These are phyloP conservation scores for Ogataea thermomethanolica DNA, from an alignment of 805 yeast genomes.

Conservation along the genomic window DNA sequence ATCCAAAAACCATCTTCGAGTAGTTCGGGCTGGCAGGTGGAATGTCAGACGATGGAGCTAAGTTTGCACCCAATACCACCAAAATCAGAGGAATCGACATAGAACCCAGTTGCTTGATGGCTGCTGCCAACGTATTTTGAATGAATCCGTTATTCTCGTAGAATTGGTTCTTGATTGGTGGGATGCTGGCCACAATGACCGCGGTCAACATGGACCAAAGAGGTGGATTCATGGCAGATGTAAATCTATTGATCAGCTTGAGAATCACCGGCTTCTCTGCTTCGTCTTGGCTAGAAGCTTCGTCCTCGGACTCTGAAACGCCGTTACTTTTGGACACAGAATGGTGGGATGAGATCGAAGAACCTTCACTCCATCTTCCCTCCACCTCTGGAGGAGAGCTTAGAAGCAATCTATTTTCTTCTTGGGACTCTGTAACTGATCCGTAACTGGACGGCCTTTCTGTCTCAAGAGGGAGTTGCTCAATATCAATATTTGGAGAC, in stretches of 20 bases:
- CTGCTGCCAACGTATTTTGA: conserved; percentile 59
- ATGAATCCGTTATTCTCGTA: conserved; percentile 59
- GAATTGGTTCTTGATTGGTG: conserved; percentile 52
- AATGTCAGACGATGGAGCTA: conserved; percentile 63
- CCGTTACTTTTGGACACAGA: conserved; percentile 13
- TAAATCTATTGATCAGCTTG: conserved; percentile 12
- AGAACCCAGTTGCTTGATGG: conserved; percentile 63
- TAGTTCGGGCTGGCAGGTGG: conserved; percentile 65
- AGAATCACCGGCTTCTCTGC: not conserved
- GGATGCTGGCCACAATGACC: conserved; percentile 65
- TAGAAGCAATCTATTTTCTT: conserved; percentile 2
- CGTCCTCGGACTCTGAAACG: conserved; percentile 9
- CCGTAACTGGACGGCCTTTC: conserved; percentile 19
- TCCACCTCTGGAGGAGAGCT: conserved; percentile 6
- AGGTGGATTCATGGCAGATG: conserved; percentile 68
- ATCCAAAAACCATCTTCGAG: conserved; percentile 60
- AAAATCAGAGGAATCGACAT: conserved; percentile 76
- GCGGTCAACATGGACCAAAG: conserved; percentile 71
- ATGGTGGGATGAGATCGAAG: conserved; percentile 23
- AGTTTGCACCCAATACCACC: conserved; percentile 74
- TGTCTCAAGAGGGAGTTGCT: conserved; percentile 8
- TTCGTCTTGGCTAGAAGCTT: not conserved
- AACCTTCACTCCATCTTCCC: conserved; percentile 27
- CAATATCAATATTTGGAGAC: conserved; percentile 13
- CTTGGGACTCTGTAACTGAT: conserved; percentile 13